Percentiles rank a stretch among this genome's conserved stretches.
phyloP scores from a whole-genome alignment of 331 rosid species.

The Quercus phellos region DNA sequence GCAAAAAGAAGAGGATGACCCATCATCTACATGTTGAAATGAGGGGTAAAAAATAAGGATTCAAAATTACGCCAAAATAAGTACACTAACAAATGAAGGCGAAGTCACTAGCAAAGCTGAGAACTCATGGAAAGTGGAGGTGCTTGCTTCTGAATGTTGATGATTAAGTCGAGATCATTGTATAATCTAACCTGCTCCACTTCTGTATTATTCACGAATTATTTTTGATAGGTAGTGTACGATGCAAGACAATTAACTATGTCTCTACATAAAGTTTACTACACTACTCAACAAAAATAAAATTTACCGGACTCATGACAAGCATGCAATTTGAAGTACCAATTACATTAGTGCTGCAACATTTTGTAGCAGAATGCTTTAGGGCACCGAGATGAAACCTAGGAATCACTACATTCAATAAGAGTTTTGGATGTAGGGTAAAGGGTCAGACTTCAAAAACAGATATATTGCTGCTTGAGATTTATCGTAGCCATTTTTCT shows the following conservation, averaged over 20 bases:
- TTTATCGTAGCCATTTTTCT: not conserved
- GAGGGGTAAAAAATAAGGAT: not conserved
- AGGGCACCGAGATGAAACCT: not conserved
- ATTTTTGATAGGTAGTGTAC: not conserved
- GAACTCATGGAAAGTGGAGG: not conserved
- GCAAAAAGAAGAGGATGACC: conserved; percentile 75
- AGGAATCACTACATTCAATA: not conserved
- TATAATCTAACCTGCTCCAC: too few species aligned
- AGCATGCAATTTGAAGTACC: not conserved
- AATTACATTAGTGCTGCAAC: not conserved
- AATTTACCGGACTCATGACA: not conserved
- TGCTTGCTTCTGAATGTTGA: not conserved
- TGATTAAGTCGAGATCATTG: not conserved
- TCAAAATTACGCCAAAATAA: conserved; percentile 2
- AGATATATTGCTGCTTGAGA: not conserved
- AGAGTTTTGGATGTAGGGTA: not conserved
- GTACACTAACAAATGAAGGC: not conserved
- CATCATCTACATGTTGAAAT: conserved; percentile 60
- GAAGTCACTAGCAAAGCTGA: not conserved
- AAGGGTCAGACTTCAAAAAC: not conserved
- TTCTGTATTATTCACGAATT: not conserved
- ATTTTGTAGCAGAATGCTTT: not conserved
- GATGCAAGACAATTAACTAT: not conserved
- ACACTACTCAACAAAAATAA: not conserved
- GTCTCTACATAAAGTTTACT: not conserved